Evolutionary conservation across 225 moss, liverwort and hornwort species (phyloP).

Genomic region (Climacium dendroides): DNA sequence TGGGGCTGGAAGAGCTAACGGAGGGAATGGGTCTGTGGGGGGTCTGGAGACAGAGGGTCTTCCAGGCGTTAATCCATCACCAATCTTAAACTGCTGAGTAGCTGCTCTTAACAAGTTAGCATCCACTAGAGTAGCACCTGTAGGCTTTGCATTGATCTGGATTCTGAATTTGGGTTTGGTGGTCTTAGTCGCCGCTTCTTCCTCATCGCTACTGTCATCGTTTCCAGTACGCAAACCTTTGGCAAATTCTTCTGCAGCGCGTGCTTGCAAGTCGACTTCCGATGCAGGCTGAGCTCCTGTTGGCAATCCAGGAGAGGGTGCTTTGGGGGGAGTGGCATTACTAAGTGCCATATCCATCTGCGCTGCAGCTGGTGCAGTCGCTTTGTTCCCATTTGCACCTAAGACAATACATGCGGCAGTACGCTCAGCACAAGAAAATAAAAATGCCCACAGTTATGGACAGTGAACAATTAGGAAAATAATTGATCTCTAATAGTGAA

Average conservation of each 20-base stretch:
- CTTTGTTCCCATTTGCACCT: conserved; percentile 44
- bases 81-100: conserved; percentile 87
- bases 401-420: not conserved
- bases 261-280: conserved; percentile 70
- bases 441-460: not conserved
- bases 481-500: not conserved
- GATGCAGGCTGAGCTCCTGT: conserved; percentile 10
- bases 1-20: conserved; percentile 26
- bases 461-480: not conserved
- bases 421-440: not conserved
- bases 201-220: conserved; percentile 94
- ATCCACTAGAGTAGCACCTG: conserved; percentile 49
- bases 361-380: conserved; percentile 13
- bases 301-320: conserved; percentile 13
- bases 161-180: conserved; percentile 68
- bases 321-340: conserved; percentile 15
- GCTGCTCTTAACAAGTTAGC: conserved; percentile 73
- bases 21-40: conserved; percentile 27
- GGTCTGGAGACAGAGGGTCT: conserved; percentile 42
- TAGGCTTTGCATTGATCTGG: conserved; percentile 70
- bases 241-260: conserved; percentile 95
- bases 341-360: conserved; percentile 25
- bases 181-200: conserved; percentile 39
- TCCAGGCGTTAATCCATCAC: conserved; percentile 61
- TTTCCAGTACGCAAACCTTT: conserved; percentile 62